phyloP scores from a whole-genome alignment of 2,329 filamentous ascomycete species.

The Pestalotiopsis sp. region DNA sequence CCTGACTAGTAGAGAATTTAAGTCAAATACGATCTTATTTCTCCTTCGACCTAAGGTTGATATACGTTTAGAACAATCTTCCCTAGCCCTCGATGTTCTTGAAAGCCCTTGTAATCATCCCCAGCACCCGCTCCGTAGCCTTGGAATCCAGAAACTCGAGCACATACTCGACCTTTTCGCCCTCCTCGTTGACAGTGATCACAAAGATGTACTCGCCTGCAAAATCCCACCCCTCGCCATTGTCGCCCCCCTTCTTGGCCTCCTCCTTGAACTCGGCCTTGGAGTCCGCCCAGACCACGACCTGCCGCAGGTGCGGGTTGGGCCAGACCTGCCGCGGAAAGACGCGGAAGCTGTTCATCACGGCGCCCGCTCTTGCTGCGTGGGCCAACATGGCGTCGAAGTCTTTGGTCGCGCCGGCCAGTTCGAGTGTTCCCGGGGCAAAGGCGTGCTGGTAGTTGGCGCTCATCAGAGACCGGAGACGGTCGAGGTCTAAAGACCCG shows the following conservation, averaged over 20 bases:
- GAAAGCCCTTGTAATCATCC: slow-evolving; percentile 9
- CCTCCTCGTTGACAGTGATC: slow-evolving; percentile 27
- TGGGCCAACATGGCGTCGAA: not conserved
- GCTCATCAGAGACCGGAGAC: not conserved
- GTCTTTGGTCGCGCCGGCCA: not conserved
- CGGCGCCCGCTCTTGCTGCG: not conserved
- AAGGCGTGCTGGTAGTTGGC: not conserved
- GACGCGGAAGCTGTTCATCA: slow-evolving; percentile 23
- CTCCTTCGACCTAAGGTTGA: too few relatives aligned
- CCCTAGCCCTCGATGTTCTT: slow-evolving; percentile 7
- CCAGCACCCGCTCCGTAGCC: slow-evolving; percentile 11
- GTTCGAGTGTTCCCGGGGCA: not conserved
- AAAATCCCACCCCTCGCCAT: slow-evolving; percentile 26
- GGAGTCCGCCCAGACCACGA: slow-evolving; percentile 30
- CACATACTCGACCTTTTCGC: slow-evolving; percentile 26
- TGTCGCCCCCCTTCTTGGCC: slow-evolving; percentile 21
- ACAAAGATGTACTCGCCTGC: slow-evolving; percentile 34
- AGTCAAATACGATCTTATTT: too few relatives aligned
- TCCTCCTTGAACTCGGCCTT: slow-evolving; percentile 25
- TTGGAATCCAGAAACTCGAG: slow-evolving; percentile 36
- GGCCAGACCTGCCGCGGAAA: slow-evolving; percentile 18
- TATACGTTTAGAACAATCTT: not conserved
- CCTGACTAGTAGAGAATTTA: too few relatives aligned
- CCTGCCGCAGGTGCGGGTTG: slow-evolving; percentile 21
- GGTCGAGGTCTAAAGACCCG: not conserved